Evolutionary conservation across 345 rosid species (phyloP), one percentile per base, ranked within the genome.

Genomic region (Citrus sp.): DNA sequence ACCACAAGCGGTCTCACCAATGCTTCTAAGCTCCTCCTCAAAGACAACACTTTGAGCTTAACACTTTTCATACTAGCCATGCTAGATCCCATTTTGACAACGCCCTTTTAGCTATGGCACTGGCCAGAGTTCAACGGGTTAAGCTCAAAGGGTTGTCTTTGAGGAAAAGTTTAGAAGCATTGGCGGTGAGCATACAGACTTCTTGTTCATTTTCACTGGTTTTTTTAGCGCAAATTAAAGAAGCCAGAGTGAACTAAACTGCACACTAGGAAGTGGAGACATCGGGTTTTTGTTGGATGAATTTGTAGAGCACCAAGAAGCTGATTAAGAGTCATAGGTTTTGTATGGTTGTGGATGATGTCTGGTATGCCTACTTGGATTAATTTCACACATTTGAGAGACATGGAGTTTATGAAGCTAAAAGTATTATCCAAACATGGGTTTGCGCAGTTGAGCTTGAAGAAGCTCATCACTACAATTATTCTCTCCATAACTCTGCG

Each of bases 331-430:
- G 88, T 80, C 72, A 90, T 84, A 78, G 86, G 89, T n/a, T 78
- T 80, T 70, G 83, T 85, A 37, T 83, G 89, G 79, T 46, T 70
- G 78, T 86, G 87, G 77, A 90, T 74, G 79, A 78, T 40, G 67
- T 87, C 87, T 0, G 88, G 83, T 37, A 90, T 83, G 74, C 85
- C 84, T 10, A 88, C 82, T 22, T 90, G 80, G 19, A 87, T 37
- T 46, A 12, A 46, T 46, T 46, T 14, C 7, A 89, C 89, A 40
- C 88, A 88, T 59, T 86, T 83, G 2, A 90, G 86, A 1, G 87
- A 80, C 87, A 83, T 79, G n/a, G 89, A 87, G 24, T 84, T 80
- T 4, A 90, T 51, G 86, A 68, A 86, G 75, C 60, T 84, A 34
- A 90, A 55, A 5, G 79, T 49, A 22, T 84, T 84, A 75, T 83